These are phyloP conservation scores for Epichloe coenophiala DNA, from an alignment of 2,329 filamentous ascomycete genomes.

Conservation along the genomic window DNA sequence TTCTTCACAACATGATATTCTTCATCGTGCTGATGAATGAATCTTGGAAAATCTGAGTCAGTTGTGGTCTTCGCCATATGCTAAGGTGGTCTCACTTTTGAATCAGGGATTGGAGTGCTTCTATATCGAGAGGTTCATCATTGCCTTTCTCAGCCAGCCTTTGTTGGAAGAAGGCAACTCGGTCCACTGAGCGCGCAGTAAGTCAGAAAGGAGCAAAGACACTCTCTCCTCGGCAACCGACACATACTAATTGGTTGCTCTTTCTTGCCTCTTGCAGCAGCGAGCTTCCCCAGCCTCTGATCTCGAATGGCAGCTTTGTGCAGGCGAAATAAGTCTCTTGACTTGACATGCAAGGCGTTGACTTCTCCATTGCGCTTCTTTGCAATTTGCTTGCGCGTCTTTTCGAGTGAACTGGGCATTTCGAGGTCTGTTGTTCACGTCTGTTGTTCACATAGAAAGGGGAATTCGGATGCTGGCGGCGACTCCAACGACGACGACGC, in stretches of 20 bases:
- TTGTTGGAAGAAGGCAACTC: constrained; percentile 53
- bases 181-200: constrained; percentile 18
- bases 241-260: constrained; percentile 59
- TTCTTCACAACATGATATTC: constrained; percentile 54
- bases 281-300: constrained; percentile 63
- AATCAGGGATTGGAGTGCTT: constrained; percentile 48
- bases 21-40: constrained; percentile 55
- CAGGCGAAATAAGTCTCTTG: constrained; percentile 70
- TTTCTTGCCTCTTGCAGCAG: constrained; percentile 54
- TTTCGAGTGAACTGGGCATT: constrained; percentile 68
- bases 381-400: constrained; percentile 76
- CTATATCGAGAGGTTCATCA: constrained; percentile 34
- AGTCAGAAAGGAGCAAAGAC: constrained; percentile 1
- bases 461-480: too few species aligned
- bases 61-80: constrained; percentile 7
- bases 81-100: constrained; percentile 33
- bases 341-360: constrained; percentile 72
- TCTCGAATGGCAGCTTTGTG: constrained; percentile 70
- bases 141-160: constrained; percentile 36
- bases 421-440: too few species aligned
- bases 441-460: not conserved
- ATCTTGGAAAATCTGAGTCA: constrained; percentile 29
- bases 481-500: not conserved
- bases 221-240: not conserved
- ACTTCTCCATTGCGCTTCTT: constrained; percentile 72